Conservation (phyloP, 306 rosid genomes). For the Quercus variabilis region DNA sequence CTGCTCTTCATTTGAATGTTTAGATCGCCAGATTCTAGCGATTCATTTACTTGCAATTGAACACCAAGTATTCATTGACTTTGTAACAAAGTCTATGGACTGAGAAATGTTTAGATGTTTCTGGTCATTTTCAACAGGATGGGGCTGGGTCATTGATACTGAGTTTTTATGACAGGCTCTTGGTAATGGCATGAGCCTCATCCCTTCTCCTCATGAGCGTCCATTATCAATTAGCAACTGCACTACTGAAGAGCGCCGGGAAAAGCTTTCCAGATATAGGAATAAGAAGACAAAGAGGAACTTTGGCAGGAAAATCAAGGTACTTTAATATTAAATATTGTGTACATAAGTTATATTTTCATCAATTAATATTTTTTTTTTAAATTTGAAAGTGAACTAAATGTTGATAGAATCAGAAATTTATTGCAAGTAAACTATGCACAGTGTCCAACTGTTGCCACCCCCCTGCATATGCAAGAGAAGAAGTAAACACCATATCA, state of each 20-base stretch:
- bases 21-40: constrained; percentile 6
- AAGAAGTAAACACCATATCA: too few relatives aligned
- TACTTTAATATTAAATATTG: constrained; percentile 12
- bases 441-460: too few relatives aligned
- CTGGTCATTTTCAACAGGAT: constrained; percentile 40
- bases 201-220: constrained; percentile 63
- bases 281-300: constrained; percentile 89
- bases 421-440: too few relatives aligned
- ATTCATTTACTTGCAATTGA: constrained; percentile 14
- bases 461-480: too few relatives aligned
- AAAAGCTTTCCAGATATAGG: constrained; percentile 93
- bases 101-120: constrained; percentile 38
- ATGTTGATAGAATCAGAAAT: too few relatives aligned
- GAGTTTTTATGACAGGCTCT: constrained; percentile 76
- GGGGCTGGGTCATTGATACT: constrained; percentile 42
- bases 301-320: constrained; percentile 98
- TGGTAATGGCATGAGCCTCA: constrained; percentile 46
- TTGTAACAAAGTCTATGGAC: constrained; percentile 19
- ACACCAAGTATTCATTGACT: constrained; percentile 7
- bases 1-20: not conserved
- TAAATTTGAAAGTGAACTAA: not conserved
- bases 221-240: constrained; percentile 55
- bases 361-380: not conserved
- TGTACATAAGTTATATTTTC: not conserved
- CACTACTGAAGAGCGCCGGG: constrained; percentile 74